Evolutionary conservation across 2,329 filamentous ascomycete species (phyloP).

Genomic region (Arthrobotrys pseudoclavata): DNA sequence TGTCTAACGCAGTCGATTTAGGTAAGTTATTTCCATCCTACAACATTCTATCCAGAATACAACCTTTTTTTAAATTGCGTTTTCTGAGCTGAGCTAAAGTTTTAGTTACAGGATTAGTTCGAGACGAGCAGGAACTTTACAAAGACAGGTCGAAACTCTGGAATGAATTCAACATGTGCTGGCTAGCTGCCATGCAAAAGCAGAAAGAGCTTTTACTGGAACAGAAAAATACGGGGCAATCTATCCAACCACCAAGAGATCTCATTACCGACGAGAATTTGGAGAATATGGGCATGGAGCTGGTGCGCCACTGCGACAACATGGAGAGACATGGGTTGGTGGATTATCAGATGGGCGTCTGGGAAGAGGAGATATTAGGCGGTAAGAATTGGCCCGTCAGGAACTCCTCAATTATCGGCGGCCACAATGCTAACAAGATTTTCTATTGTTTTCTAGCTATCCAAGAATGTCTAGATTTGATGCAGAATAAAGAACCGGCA

Average conservation of each 20-base stretch:
- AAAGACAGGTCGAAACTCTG: constrained; percentile 84
- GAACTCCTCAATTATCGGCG: constrained; percentile 2
- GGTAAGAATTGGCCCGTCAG: constrained; percentile 71
- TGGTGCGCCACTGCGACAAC: constrained; percentile 85
- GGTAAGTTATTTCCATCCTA: constrained; percentile 70
- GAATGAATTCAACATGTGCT: constrained; percentile 94
- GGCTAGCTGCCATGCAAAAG: constrained; percentile 84
- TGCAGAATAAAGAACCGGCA: constrained; percentile 56
- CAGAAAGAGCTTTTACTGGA: constrained; percentile 81
- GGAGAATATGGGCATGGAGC: constrained; percentile 82
- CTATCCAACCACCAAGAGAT: constrained; percentile 72
- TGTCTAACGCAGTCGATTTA: constrained; percentile 75
- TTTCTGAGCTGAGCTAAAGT: constrained; percentile 62
- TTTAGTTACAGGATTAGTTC: constrained; percentile 77
- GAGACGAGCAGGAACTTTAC: constrained; percentile 83
- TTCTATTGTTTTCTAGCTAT: constrained; percentile 25
- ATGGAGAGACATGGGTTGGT: constrained; percentile 93
- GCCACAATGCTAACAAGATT: constrained; percentile 18
- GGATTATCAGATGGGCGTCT: constrained; percentile 96
- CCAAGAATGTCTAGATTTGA: constrained; percentile 53
- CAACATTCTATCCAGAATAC: constrained; percentile 39
- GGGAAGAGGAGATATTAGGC: constrained; percentile 90
- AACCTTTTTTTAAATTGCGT: constrained; percentile 58
- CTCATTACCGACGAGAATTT: constrained; percentile 78
- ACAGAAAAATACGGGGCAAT: constrained; percentile 73